phyloP scores from a whole-genome alignment of 1,284 basidiomycete species.

The Trametes polyzona region DNA sequence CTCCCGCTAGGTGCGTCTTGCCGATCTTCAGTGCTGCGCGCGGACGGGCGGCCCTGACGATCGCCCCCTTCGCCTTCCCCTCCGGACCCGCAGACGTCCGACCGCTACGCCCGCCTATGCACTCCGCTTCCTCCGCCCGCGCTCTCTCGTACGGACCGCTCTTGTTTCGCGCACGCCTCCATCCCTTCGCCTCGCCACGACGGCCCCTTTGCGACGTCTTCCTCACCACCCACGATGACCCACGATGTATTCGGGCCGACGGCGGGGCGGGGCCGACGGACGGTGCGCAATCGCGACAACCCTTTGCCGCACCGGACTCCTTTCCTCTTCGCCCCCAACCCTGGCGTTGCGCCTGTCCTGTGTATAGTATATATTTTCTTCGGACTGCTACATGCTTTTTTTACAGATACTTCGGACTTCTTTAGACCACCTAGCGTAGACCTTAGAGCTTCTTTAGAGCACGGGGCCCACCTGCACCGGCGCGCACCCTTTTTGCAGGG shows the following conservation, averaged over 20 bases:
- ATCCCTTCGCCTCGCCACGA: neutral
- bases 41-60: neutral
- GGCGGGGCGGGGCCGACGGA: too few species aligned
- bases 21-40: conserved; percentile 1
- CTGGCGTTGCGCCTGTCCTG: neutral
- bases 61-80: neutral
- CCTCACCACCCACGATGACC: conserved; percentile 6
- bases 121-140: neutral
- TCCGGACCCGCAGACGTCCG: neutral
- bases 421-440: conserved; percentile 7
- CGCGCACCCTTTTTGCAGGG: too few species aligned
- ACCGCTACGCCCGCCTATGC: conserved; percentile 10
- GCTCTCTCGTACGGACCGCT: neutral
- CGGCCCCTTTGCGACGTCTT: conserved; percentile 2
- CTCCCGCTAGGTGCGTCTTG: conserved; percentile 3
- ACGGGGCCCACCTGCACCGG: too few species aligned
- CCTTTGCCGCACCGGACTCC: too few species aligned
- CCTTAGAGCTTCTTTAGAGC: neutral
- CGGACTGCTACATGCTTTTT: neutral
- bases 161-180: too few species aligned
- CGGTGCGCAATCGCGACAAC: too few species aligned
- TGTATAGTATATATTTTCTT: conserved; percentile 7
- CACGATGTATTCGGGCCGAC: conserved; percentile 5
- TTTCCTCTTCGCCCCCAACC: neutral
- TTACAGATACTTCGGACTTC: neutral